These are phyloP conservation scores for Candida sp. DNA, from an alignment of 1,139 yeast genomes.

Conservation along the genomic window DNA sequence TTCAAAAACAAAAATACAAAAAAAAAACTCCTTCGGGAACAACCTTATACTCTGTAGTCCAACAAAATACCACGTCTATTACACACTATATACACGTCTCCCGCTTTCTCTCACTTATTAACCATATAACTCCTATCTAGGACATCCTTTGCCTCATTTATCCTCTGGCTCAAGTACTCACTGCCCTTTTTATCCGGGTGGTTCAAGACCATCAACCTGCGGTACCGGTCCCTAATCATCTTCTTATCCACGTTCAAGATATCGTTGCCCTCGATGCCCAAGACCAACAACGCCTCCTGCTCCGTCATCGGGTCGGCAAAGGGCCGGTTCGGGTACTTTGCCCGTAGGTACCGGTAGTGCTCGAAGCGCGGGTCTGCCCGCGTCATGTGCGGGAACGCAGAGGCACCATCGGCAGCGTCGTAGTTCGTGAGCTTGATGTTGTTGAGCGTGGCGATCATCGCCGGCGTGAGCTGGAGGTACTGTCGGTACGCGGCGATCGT, in stretches of 20 bases:
- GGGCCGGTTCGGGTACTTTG: constrained; percentile 48
- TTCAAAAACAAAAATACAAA: background rate
- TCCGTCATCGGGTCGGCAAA: constrained; percentile 60
- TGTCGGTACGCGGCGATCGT: constrained; percentile 49
- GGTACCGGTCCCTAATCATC: constrained; percentile 56
- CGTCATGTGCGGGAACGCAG: constrained; percentile 3
- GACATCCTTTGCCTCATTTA: constrained; percentile 75
- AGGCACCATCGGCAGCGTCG: constrained; percentile 6
- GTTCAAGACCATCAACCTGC: constrained; percentile 64
- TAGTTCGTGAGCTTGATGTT: constrained; percentile 30
- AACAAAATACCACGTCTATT: background rate
- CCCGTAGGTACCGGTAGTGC: constrained; percentile 27
- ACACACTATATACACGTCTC: background rate
- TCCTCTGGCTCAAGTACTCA: constrained; percentile 69
- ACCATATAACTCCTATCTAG: constrained; percentile 60
- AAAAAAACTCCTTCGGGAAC: background rate
- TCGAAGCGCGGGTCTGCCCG: constrained; percentile 22
- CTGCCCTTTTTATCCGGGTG: constrained; percentile 87
- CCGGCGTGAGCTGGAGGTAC: constrained; percentile 49
- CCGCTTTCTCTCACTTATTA: constrained; percentile 15
- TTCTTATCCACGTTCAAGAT: constrained; percentile 47
- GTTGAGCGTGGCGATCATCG: constrained; percentile 61
- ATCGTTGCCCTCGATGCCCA: constrained; percentile 59
- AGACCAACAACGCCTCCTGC: constrained; percentile 57
- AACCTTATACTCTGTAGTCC: background rate